Evolutionary conservation across 768 basidiomycete species (phyloP), one percentile per base, ranked within the genome.

Genomic region (Termitomyces titanicus): DNA sequence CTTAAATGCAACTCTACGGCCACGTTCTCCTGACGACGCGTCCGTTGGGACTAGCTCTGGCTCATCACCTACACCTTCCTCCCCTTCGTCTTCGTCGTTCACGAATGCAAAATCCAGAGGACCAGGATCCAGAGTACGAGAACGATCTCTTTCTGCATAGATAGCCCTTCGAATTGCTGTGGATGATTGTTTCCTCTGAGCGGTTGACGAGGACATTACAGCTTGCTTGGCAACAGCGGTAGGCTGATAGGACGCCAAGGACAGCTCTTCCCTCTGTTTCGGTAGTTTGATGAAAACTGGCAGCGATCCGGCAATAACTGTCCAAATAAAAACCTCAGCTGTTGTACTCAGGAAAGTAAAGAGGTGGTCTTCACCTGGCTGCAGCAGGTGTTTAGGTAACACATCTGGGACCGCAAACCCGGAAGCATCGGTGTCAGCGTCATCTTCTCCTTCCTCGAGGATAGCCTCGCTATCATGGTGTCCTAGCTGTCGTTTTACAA

Each of bases 131-230:
- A 85, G 74, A 0, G 78, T 72, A 31, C 85, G 82, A 51, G 69
- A 70, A 39, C 80, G 80, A 67, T 90, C 88, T 27, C 88, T 85
- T 62, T 83, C 83, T 3, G 84, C 84, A 65, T 89, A 89, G 4
- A 78, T 73, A 11, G 82, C 82, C 60, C 73, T 84, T 24, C 86
- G 85, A 29, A 84, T 61, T 1, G 80, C 76, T 37, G 77, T 65
- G 2, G 84, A 76, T 15, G 84, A 75, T 45, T 60, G 70, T 10
- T 53, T 51, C 34, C 61, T 69, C n/a, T 66, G 53, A 57, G 67
- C 35, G 58, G 66, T 12, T 60, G 70, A 44, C 66, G 74, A 29
- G 64, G 69, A 38, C 54, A 69, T 39, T 69, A 61, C 24, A 70
- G 73, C 29, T 77, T 72, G 43, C 7, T 75, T 58, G 18, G 82